Evolutionary conservation across 768 basidiomycete genomes (phyloP), one percentile per base, ranked within the genome.

Genomic region (Rhodotorula kratochvilovae): DNA sequence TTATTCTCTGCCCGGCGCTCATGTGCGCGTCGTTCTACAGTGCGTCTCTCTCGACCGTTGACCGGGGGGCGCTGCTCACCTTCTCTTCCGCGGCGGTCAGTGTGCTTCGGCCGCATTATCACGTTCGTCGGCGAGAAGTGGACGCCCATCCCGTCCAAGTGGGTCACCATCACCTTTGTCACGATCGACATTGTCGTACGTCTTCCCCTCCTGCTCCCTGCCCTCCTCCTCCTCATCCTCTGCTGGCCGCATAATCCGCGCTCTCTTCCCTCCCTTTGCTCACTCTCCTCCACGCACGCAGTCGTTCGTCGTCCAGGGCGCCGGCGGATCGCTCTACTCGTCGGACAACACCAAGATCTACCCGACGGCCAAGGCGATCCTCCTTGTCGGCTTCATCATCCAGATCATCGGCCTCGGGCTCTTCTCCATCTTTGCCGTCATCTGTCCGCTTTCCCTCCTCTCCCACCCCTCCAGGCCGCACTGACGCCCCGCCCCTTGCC

Each of bases 281-380:
- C 23, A 23, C 48, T 25, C 48, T 25, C 25, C 27, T 27, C 23
- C 48, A 50, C 27, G 16, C n/a, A n/a, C 23, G 8, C 8, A 51
- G 50, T 70, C 68, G 13, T 70, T 74, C 50, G 56, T 61, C 54
- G 59, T 74, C 11, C 73, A 74, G 42, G 73, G 73, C 29, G 73
- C 68, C 5, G 73, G 73, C 21, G 73, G 73, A 0, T 67, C 68
- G 60, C 66, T 74, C 33, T 74, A 67, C 68, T 64, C 68, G 36
- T 57, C 51, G n/a, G 68, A 70, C 62, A 70, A 74, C 59, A 25
- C 33, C 12, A 19, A n/a, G 8, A 36, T 70, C 29, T 74, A 70
- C 59, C 29, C 45, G 16, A 67, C 63, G 25, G 73, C 73, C 12
- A 74, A 74, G 53, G 68, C 68, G 31, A 63, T 74, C 48, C 58